A percentile compares a stretch with the other conserved stretches of the same genome.
Conservation (phyloP, 352 stramenopile species). For the Globisporangium echinulatum region DNA sequence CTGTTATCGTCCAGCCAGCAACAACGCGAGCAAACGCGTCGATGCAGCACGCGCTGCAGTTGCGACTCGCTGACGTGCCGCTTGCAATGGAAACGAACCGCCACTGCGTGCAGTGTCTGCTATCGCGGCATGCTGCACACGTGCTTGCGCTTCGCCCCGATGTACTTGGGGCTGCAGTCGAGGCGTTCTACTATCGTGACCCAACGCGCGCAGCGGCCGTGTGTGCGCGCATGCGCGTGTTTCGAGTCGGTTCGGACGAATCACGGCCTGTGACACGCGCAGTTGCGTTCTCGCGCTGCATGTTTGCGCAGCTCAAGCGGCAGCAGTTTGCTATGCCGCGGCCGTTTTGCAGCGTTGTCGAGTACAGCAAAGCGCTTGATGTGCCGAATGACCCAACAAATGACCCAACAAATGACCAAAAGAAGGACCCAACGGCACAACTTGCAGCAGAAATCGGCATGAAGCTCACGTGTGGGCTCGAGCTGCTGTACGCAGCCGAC, state of each 20-base stretch:
- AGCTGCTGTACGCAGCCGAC: constrained; percentile 53
- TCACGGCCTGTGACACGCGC: constrained; percentile 15
- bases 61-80: constrained; percentile 32
- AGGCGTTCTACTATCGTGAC: constrained; percentile 74
- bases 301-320: constrained; percentile 80
- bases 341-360: constrained; percentile 25
- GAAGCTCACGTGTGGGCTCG: constrained; percentile 70
- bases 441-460: constrained; percentile 61
- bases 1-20: constrained; percentile 1
- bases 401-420: too few species aligned
- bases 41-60: constrained; percentile 34
- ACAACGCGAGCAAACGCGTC: constrained; percentile 19
- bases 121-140: constrained; percentile 26
- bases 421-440: neutral
- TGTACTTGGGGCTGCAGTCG: constrained; percentile 40
- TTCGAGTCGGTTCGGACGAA: constrained; percentile 19
- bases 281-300: constrained; percentile 71
- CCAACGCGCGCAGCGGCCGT: constrained; percentile 35
- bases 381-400: too few species aligned
- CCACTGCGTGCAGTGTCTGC: constrained; percentile 40
- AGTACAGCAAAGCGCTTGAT: constrained; percentile 16
- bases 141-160: constrained; percentile 24
- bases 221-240: constrained; percentile 50
- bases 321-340: constrained; percentile 67
- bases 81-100: constrained; percentile 39